Conservation (phyloP, 805 yeast genomes). For the Blastobotrys muscicola region DNA sequence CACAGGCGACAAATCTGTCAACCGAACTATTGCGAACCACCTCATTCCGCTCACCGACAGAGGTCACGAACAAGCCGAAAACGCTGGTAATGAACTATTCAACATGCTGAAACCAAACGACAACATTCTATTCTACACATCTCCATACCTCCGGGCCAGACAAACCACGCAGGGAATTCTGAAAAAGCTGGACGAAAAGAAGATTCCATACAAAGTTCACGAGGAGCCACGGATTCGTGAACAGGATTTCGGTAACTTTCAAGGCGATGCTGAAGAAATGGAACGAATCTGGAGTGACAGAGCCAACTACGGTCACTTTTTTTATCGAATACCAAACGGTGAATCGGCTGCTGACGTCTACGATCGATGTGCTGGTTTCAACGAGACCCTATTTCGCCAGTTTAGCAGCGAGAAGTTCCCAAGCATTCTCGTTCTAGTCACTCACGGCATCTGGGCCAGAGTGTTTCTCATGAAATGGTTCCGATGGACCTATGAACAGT, state of each 20-base stretch:
- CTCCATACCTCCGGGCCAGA: slow-evolving; percentile 78
- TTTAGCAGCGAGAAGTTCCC: slow-evolving; percentile 63
- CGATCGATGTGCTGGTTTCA: slow-evolving; percentile 84
- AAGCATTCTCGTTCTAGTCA: slow-evolving; percentile 71
- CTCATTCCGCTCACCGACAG: slow-evolving; percentile 58
- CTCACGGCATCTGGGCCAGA: slow-evolving; percentile 92
- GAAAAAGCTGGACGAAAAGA: slow-evolving; percentile 38
- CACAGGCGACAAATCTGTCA: slow-evolving; percentile 62
- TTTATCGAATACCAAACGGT: slow-evolving; percentile 85
- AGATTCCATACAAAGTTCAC: slow-evolving; percentile 44
- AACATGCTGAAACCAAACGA: slow-evolving; percentile 39
- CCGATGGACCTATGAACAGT: slow-evolving; percentile 84
- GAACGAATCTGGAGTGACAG: slow-evolving; percentile 73
- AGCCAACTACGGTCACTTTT: slow-evolving; percentile 80
- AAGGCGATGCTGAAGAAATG: slow-evolving; percentile 62
- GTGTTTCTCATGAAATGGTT: slow-evolving; percentile 93
- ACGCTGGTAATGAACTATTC: slow-evolving; percentile 28
- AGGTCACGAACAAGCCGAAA: slow-evolving; percentile 45
- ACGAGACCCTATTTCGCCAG: slow-evolving; percentile 77
- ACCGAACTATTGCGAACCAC: slow-evolving; percentile 72
- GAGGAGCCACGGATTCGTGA: slow-evolving; percentile 92
- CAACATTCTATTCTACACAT: slow-evolving; percentile 66
- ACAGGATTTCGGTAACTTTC: slow-evolving; percentile 93
- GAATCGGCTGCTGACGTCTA: slow-evolving; percentile 95
- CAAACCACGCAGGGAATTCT: slow-evolving; percentile 71